Evolutionary conservation across 1,139 yeast species (phyloP).

Genomic region (Yueomyces sp.): DNA sequence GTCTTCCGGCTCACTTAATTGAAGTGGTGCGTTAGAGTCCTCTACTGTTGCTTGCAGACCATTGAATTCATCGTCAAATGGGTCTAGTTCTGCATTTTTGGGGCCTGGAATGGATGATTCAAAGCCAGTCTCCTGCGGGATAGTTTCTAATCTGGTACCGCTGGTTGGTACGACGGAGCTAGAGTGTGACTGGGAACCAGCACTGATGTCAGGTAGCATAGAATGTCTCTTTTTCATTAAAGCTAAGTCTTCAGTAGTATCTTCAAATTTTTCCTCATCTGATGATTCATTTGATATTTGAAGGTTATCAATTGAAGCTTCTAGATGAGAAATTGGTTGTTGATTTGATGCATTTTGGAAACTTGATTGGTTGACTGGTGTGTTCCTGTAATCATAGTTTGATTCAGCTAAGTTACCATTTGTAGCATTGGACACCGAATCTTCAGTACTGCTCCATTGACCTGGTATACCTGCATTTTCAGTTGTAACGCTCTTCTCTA

Average conservation of each 20-base stretch:
- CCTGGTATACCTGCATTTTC: constrained; percentile 11
- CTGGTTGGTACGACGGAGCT: background rate
- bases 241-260: constrained; percentile 9
- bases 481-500: no score
- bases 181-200: background rate
- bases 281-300: constrained; percentile 3
- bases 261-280: constrained; percentile 6
- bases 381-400: no score
- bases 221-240: background rate
- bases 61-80: constrained; percentile 37
- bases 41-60: constrained; percentile 38
- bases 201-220: background rate
- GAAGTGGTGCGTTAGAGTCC: constrained; percentile 10
- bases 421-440: background rate
- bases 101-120: background rate
- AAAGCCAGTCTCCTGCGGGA: background rate
- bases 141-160: background rate
- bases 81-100: constrained; percentile 8
- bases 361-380: no score
- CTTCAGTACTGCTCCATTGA: constrained; percentile 7
- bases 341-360: background rate
- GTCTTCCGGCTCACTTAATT: constrained; percentile 2
- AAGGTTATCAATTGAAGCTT: background rate
- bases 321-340: background rate
- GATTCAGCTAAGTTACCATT: no score